Evolutionary conservation across 257 asterid species (phyloP), one percentile per base, ranked within the genome.

Genomic region (Cordia subcordata): DNA sequence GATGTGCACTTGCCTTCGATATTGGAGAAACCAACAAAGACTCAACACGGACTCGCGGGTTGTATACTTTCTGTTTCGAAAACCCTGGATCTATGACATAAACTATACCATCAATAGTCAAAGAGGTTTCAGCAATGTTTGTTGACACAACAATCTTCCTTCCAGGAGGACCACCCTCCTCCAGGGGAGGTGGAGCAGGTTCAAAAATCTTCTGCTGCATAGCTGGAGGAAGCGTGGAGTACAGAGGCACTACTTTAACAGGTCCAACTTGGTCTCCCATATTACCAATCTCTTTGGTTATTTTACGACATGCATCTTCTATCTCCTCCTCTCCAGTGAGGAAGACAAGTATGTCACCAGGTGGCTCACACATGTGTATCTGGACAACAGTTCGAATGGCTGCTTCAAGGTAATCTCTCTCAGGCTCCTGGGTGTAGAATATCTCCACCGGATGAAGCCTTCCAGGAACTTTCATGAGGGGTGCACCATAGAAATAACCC

Each of bases 191-290:
- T n/a, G 99, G 99, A 46, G 99, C 99, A 49, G 97, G 64, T 51
- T 93, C 99, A 60, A 93, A 89, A 50, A 93, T 87, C 80, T 83
- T 93, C 81, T 93, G 99, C 87, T 89, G 99, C 99, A 93, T 85
- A 42, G 94, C 90, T 0, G 97, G 97, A 59, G 99, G 99, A 56
- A 93, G 95, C 8, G 96, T 89, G 45, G 99, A 93, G 73, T 93
- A 93, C 47, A 93, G 68, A 4, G 99, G 99, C 21, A 93, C 97
- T 13, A 69, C 83, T 74, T 87, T 89, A 13, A 77, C 81, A 5
- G 97, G 99, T 12, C 99, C 99, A 4, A 79, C 97, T 61, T 83
- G 92, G 63, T 89, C 99, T 45, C 97, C 99, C 46, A 82, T 62
- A 71, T 93, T 89, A 49, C 83, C 78, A 49, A 85, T 57, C 75